Base-by-base conservation (phyloP, 2,329 filamentous ascomycete species). In the Lachnellula suecica region DNA sequence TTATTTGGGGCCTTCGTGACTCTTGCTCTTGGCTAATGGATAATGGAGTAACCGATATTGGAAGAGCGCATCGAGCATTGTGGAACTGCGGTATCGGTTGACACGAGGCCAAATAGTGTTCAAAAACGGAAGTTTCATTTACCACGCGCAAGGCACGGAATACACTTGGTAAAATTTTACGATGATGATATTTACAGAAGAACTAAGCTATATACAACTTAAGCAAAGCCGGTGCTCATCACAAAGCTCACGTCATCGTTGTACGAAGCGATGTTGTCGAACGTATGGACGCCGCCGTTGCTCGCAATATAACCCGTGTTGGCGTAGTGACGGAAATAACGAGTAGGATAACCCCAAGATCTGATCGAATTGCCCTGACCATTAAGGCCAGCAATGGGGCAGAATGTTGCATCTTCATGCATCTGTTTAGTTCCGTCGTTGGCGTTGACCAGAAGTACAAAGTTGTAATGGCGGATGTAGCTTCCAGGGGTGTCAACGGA, bases 331-430 rank as follows among this genome's bases (percentile, higher is more conserved):
- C 83, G 74, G 61, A 84, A 70, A 52, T 72, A 84, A 41, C 82
- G 74, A 0, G 81, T 83, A 0, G 83, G 82, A 59, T 82, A 84
- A 40, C 71, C 75, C 82, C 82, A 86, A 1, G 81, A 72, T 4
- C 79, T 72, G 27, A 86, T 71, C 0, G 81, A 75, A 56, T 55
- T 76, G 6, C 78, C 81, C 40, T 72, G 63, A 4, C 79, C 78
- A 57, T 66, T 79, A 20, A 86, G 67, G 0, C 76, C 77, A 1
- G 73, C 52, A 64, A 78, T 72, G 0, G 80, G 72, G 62, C 83
- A 86, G 67, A 86, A 86, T 0, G 83, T 86, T 7, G 83, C 81
- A 44, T 86, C 83, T 59, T 86, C 82, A 4, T 68, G 34, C 68
- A 85, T 84, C 47, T 71, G 68, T 71, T 84, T 83, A 50, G 71